Evolutionary conservation across 768 basidiomycete species (phyloP), one percentile per base, ranked within the genome.

Genomic region (Candolleomyces aberdarensis): DNA sequence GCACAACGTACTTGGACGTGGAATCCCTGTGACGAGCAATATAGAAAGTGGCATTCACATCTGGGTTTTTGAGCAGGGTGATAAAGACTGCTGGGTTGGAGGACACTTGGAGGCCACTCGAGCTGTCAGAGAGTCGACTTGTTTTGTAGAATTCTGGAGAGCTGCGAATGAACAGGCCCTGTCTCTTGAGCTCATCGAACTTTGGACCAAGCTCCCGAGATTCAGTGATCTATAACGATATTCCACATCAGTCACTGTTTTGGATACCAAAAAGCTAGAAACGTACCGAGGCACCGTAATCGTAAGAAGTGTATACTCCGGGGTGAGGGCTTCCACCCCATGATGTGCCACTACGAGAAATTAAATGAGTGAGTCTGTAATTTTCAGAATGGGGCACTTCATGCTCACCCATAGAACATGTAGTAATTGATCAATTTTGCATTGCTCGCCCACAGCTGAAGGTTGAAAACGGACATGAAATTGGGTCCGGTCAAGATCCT

Each of bases 271-370:
- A 55, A 15, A 17, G 32, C 31, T 57, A 22, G 17, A 3, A 44
- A 62, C 70, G 59, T 64, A 83, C 81, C 26, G 87, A 74, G 47
- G 86, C 80, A 19, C 91, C 92, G 59, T 94, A 94, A 72, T 94
- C 92, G 58, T 94, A 94, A 26, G 89, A 91, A 2, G 83, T 85
- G 68, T 87, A 86, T 15, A 90, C 92, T 9, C 86, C 89, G 14
- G 84, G 91, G 76, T 85, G 90, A 1, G 92, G 88, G 47, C 94
- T 76, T 10, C 80, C 88, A 44, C 90, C 92, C 91, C 91, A 94
- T 13, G 88, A 92, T 0, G 92, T 94, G 22, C 92, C 92, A 8
- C 92, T 92, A 60, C 54, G 53, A 48, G 53, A 4, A 15, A 29
- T 47, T 22, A 8, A n/a, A 48, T 19, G 36, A 14, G 85, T 69